Percentiles rank a stretch among this genome's conserved stretches.
Conservation (phyloP, 1,284 basidiomycete species). For the Cryptococcus sp. region DNA sequence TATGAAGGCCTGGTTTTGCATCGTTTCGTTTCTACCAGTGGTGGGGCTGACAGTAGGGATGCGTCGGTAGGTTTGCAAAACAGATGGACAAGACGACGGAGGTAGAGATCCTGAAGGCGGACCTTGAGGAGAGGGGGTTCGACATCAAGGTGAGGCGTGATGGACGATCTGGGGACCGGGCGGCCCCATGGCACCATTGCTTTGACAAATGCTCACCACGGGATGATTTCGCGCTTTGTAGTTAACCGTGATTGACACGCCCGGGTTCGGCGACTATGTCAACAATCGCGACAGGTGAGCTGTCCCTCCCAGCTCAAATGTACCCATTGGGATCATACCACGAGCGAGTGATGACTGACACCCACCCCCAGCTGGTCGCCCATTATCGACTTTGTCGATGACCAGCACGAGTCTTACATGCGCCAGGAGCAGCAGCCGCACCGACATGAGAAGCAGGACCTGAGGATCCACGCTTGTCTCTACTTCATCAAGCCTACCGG, state of each 20-base stretch:
- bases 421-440: slow-evolving; percentile 98
- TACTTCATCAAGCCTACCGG: slow-evolving; percentile 97
- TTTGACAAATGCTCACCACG: not conserved
- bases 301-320: not conserved
- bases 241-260: slow-evolving; percentile 87
- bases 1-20: not conserved
- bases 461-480: slow-evolving; percentile 93
- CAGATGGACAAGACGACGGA: slow-evolving; percentile 99
- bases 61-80: slow-evolving; percentile 69
- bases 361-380: slow-evolving; percentile 68
- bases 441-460: slow-evolving; percentile 86
- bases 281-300: slow-evolving; percentile 84
- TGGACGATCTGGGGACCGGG: not conserved
- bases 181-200: not conserved
- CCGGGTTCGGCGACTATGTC: slow-evolving; percentile 94
- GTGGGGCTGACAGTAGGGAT: not conserved
- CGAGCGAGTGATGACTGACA: slow-evolving; percentile 4
- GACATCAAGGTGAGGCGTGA: slow-evolving; percentile 69
- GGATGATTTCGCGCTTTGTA: not conserved
- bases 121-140: slow-evolving; percentile 98
- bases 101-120: slow-evolving; percentile 92
- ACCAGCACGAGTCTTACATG: slow-evolving; percentile 99
- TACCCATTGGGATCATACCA: not conserved
- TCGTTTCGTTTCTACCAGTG: too few relatives aligned
- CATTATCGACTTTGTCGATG: slow-evolving; percentile 98